Percentiles rank a stretch among this genome's conserved stretches.
These are phyloP conservation scores for Amniculicola lignicola DNA, from an alignment of 495 filamentous ascomycete genomes.

Conservation along the genomic window DNA sequence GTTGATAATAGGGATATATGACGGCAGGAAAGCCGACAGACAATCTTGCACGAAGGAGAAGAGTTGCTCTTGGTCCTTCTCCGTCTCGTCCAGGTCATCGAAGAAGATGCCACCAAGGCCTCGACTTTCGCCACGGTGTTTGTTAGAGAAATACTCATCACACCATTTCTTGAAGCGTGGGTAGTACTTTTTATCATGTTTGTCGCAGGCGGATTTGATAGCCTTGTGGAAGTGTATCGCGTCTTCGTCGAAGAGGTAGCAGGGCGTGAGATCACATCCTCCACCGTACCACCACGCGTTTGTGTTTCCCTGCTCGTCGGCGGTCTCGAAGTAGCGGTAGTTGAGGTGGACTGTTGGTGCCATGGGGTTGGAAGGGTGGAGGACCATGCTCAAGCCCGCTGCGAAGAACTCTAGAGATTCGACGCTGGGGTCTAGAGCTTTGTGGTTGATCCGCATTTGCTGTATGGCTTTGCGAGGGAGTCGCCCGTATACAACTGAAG, in stretches of 20 bases:
- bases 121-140: constrained; percentile 83
- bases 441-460: constrained; percentile 95
- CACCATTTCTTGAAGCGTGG: constrained; percentile 97
- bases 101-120: constrained; percentile 98
- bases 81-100: constrained; percentile 85
- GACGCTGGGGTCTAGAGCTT: constrained; percentile 73
- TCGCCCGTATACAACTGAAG: constrained; percentile 89
- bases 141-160: constrained; percentile 93
- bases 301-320: constrained; percentile 65
- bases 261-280: constrained; percentile 88
- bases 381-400: constrained; percentile 83
- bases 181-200: constrained; percentile 89
- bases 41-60: constrained; percentile 89
- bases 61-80: constrained; percentile 83
- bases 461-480: constrained; percentile 82
- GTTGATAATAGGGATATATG: constrained; percentile 85
- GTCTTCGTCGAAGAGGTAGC: constrained; percentile 95
- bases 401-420: constrained; percentile 91
- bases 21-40: constrained; percentile 81
- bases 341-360: constrained; percentile 97
- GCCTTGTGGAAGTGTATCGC: constrained; percentile 93
- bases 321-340: constrained; percentile 98
- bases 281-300: constrained; percentile 98
- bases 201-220: constrained; percentile 90
- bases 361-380: constrained; percentile 93